phyloP scores from a whole-genome alignment of 805 yeast species.

The Candida oleophila region DNA sequence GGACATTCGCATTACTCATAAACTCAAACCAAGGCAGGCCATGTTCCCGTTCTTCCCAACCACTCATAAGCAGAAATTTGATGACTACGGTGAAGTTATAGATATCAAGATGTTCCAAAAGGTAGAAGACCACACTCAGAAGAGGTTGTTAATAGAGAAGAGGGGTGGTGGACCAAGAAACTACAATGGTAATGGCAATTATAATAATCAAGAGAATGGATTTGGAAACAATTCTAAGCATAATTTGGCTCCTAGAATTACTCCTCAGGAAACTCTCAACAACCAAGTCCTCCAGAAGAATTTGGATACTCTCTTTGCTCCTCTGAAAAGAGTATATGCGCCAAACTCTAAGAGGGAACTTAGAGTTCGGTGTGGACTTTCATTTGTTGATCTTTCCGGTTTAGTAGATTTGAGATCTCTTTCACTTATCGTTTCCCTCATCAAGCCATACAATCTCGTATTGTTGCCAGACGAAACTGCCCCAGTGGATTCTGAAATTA shows the following conservation, averaged over 20 bases:
- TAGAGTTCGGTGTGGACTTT: slow-evolving; percentile 64
- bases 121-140: slow-evolving; percentile 48
- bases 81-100: slow-evolving; percentile 85
- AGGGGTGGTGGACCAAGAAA: slow-evolving; percentile 27
- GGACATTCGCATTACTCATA: slow-evolving; percentile 49
- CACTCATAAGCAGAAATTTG: slow-evolving; percentile 54
- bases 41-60: slow-evolving; percentile 74
- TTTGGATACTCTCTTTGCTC: slow-evolving; percentile 51
- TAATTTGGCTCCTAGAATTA: slow-evolving; percentile 23
- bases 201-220: slow-evolving; percentile 17
- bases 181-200: slow-evolving; percentile 10
- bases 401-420: slow-evolving; percentile 81
- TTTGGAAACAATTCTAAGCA: slow-evolving; percentile 15
- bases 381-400: slow-evolving; percentile 80
- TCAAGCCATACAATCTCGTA: slow-evolving; percentile 75
- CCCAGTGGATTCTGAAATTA: slow-evolving; percentile 14
- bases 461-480: slow-evolving; percentile 47
- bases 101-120: slow-evolving; percentile 62
- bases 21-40: slow-evolving; percentile 49
- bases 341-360: slow-evolving; percentile 28
- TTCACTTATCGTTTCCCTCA: slow-evolving; percentile 68
- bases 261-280: slow-evolving; percentile 44
- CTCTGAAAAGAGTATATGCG: slow-evolving; percentile 42
- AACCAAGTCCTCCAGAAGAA: slow-evolving; percentile 38
- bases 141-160: slow-evolving; percentile 33